These are phyloP conservation scores for Sphagnurus paluster DNA, from an alignment of 1,284 basidiomycete genomes.

Conservation along the genomic window DNA sequence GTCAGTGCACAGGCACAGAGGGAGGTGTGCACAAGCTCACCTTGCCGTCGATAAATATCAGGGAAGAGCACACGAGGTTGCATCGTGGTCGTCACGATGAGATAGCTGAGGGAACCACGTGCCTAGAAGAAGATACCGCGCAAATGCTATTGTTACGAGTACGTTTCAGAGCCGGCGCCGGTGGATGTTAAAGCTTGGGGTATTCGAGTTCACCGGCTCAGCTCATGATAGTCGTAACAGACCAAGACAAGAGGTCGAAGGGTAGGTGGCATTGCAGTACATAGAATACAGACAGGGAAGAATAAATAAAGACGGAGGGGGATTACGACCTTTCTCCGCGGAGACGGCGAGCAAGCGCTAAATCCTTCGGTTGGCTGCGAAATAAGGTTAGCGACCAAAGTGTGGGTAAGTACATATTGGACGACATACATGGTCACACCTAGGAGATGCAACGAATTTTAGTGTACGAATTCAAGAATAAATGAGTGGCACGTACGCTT, in stretches of 20 bases:
- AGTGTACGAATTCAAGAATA: background rate
- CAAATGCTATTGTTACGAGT: constrained; percentile 2
- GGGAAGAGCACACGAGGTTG: constrained; percentile 18
- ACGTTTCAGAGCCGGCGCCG: constrained; percentile 13
- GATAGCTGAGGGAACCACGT: constrained; percentile 7
- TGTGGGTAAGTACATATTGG: background rate
- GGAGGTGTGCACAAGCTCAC: background rate
- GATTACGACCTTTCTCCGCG: constrained; percentile 53
- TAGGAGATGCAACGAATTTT: background rate
- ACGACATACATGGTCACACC: constrained; percentile 24
- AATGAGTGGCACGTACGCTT: constrained; percentile 17
- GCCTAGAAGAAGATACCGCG: constrained; percentile 5
- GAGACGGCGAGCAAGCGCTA: constrained; percentile 73
- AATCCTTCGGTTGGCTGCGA: constrained; percentile 59
- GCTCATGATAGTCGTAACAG: background rate
- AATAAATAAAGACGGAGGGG: constrained; percentile 5
- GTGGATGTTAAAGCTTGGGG: no score
- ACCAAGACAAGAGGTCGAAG: background rate
- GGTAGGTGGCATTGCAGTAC: constrained; percentile 10
- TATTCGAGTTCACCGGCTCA: background rate
- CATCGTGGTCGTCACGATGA: constrained; percentile 17
- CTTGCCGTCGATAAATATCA: constrained; percentile 17
- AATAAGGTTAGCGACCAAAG: background rate
- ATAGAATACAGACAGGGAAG: constrained; percentile 13
- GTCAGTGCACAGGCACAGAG: constrained; percentile 1